phyloP scores from a whole-genome alignment of 2,329 filamentous ascomycete genomes.

The Fusarium sp. region DNA sequence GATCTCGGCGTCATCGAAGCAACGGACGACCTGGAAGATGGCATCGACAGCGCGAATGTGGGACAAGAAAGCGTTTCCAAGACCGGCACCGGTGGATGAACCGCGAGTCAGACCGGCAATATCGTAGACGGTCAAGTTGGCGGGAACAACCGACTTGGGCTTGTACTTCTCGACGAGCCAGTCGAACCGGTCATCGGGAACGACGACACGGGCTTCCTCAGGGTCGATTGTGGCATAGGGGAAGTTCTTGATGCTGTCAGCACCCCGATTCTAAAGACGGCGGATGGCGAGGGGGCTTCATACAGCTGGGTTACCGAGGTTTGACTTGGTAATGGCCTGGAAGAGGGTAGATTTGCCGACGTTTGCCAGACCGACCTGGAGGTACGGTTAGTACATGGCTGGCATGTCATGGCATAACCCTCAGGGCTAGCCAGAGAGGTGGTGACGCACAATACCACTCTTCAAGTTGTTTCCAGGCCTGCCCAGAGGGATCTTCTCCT shows the following conservation, averaged over 20 bases:
- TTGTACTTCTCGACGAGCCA: constrained; percentile 97
- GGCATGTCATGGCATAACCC: constrained; percentile 1
- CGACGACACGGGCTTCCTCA: constrained; percentile 96
- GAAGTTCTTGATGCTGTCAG: constrained; percentile 78
- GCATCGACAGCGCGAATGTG: constrained; percentile 98
- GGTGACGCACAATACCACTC: constrained; percentile 88
- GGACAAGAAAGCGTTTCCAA: constrained; percentile 97
- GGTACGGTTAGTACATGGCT: constrained; percentile 41
- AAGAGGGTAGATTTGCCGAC: constrained; percentile 99
- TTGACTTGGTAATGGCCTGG: constrained; percentile 98
- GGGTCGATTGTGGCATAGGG: constrained; percentile 99
- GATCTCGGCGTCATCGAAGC: constrained; percentile 99
- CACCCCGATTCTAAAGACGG: constrained; percentile 52
- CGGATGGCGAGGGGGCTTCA: constrained; percentile 55
- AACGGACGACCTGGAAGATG: constrained; percentile 96
- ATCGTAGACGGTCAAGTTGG: constrained; percentile 98
- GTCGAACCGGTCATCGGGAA: constrained; percentile 95
- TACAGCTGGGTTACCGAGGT: constrained; percentile 95
- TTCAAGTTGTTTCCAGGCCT: constrained; percentile 98
- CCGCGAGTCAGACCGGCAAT: constrained; percentile 97
- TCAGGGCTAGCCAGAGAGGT: background rate
- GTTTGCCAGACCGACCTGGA: constrained; percentile 95
- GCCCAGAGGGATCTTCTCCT: constrained; percentile 97
- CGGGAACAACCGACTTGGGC: constrained; percentile 96
- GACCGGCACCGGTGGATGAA: constrained; percentile 95